Percentiles rank a stretch among this genome's conserved stretches.
Conservation (phyloP, 2,329 filamentous ascomycete species). For the Ceratocystis variospora region DNA sequence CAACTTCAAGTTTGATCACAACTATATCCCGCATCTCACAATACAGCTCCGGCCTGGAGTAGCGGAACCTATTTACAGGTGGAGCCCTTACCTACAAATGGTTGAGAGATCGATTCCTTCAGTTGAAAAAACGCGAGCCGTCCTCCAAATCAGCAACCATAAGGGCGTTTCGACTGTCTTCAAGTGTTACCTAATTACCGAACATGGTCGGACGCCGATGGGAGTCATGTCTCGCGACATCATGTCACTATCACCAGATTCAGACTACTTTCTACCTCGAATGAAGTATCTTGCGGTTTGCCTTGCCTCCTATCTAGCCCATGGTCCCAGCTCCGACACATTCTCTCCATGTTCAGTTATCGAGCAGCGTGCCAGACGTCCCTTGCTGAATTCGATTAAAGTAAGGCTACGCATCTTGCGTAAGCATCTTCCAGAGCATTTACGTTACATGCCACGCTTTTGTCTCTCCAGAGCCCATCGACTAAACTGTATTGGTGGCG, state of each 20-base stretch:
- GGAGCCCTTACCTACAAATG: background rate
- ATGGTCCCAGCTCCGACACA: background rate
- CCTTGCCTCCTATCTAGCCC: background rate
- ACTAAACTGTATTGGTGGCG: background rate
- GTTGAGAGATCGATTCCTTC: background rate
- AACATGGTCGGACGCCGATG: background rate
- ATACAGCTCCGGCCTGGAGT: background rate
- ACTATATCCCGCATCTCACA: background rate
- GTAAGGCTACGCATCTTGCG: background rate
- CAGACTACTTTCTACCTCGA: background rate
- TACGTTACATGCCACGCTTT: background rate
- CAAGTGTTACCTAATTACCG: background rate
- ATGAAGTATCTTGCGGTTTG: background rate
- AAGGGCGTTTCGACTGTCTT: background rate
- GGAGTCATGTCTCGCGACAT: background rate
- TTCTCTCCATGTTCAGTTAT: background rate
- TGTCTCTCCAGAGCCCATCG: background rate
- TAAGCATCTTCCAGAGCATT: background rate
- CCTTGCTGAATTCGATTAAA: background rate
- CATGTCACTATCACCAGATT: background rate
- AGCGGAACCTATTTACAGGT: background rate
- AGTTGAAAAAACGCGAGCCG: background rate
- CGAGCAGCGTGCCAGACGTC: background rate
- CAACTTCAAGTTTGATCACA: conserved; percentile 2
- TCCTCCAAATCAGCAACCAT: background rate